Conservation (phyloP, 169 alveolate genomes). For the Plasmodium blacklocki region DNA sequence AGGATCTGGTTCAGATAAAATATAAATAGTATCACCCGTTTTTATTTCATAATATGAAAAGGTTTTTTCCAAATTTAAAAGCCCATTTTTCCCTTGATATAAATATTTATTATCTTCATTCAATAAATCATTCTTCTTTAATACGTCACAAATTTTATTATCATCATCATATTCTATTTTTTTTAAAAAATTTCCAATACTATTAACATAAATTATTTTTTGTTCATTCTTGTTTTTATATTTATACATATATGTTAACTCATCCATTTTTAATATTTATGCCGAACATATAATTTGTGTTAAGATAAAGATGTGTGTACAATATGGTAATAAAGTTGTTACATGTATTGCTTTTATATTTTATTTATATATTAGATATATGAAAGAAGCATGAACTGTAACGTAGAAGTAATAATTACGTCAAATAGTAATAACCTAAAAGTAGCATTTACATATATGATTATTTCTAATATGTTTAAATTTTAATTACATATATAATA, state of each 20-base stretch:
- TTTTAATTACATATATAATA: too few relatives aligned
- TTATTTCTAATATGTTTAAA: too few relatives aligned
- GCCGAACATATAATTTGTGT: too few relatives aligned
- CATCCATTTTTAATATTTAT: slow-evolving; percentile 17
- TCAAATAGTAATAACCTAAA: too few relatives aligned
- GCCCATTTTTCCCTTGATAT: slow-evolving; percentile 37
- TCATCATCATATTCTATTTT: slow-evolving; percentile 44
- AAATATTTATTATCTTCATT: slow-evolving; percentile 11
- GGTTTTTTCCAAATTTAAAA: slow-evolving; percentile 53
- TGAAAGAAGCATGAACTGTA: too few relatives aligned
- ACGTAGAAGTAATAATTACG: too few relatives aligned
- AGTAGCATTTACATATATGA: too few relatives aligned
- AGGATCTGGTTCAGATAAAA: slow-evolving; percentile 66
- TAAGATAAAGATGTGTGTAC: too few relatives aligned
- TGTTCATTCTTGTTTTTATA: slow-evolving; percentile 5
- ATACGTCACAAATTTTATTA: slow-evolving; percentile 35
- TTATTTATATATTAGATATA: too few relatives aligned
- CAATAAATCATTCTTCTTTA: slow-evolving; percentile 17
- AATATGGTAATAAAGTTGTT: too few relatives aligned
- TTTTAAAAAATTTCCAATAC: slow-evolving; percentile 37
- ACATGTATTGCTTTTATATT: too few relatives aligned
- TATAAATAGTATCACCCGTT: slow-evolving; percentile 36
- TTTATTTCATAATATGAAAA: slow-evolving; percentile 39
- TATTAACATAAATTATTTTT: slow-evolving; percentile 25
- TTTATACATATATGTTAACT: slow-evolving; percentile 10